Percentiles rank a stretch among this genome's conserved stretches.
These are phyloP conservation scores for Botryotinia narcissicola DNA, from an alignment of 2,329 filamentous ascomycete genomes.

Conservation along the genomic window DNA sequence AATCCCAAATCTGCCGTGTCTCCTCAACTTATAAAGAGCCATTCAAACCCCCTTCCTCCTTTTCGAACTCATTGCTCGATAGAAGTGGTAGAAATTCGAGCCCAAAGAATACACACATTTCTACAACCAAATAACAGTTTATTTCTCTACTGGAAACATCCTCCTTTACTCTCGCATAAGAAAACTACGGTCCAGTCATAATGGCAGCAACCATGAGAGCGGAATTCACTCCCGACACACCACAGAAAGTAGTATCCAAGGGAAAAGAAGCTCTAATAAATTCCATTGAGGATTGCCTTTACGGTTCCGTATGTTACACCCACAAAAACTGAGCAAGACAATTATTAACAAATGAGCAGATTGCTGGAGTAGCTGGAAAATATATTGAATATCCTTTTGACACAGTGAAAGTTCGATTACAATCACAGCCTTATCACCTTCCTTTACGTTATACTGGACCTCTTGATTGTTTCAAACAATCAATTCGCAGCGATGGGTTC, in stretches of 20 bases:
- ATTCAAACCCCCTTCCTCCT: neutral
- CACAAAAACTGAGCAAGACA: neutral
- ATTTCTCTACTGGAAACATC: neutral
- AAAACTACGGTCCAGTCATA: constrained; percentile 8
- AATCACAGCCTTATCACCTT: constrained; percentile 86
- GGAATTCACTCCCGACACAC: constrained; percentile 25
- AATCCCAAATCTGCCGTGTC: constrained; percentile 1
- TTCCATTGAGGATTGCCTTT: constrained; percentile 81
- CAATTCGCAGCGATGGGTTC: constrained; percentile 75
- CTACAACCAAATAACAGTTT: neutral
- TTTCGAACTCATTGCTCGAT: neutral
- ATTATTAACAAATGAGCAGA: constrained; percentile 45
- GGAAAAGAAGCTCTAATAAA: constrained; percentile 43
- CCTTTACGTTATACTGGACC: constrained; percentile 83
- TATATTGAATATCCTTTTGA: constrained; percentile 99
- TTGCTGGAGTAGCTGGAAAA: constrained; percentile 86
- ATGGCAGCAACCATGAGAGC: constrained; percentile 33
- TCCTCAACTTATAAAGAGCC: neutral
- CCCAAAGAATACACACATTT: neutral
- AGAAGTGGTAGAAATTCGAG: neutral
- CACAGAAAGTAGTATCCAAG: constrained; percentile 24
- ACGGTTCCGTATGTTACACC: constrained; percentile 68
- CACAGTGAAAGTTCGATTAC: constrained; percentile 94
- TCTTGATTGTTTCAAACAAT: constrained; percentile 89
- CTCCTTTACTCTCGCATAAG: constrained; percentile 17